These are phyloP conservation scores for Coemansia sp. DNA, from an alignment of 371 early-diverging fungal genomes.

Conservation along the genomic window DNA sequence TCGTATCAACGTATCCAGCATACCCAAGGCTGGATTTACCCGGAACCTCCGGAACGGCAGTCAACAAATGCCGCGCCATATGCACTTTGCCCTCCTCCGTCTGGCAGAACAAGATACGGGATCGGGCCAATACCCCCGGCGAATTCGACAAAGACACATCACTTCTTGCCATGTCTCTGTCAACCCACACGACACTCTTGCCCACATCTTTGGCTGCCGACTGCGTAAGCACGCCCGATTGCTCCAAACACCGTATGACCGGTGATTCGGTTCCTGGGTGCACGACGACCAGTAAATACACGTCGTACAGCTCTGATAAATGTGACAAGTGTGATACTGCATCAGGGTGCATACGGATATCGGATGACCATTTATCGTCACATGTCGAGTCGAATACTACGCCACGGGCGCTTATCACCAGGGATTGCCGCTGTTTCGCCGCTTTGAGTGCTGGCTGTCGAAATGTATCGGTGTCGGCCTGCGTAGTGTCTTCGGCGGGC, in stretches of 20 bases:
- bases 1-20: conserved; percentile 17
- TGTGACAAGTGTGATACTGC: not conserved
- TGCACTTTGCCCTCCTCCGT: conserved; percentile 25
- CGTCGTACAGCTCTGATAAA: not conserved
- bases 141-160: not conserved
- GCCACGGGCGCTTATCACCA: conserved; percentile 14
- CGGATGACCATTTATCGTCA: conserved; percentile 5
- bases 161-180: not conserved
- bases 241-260: not conserved
- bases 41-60: not conserved
- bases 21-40: not conserved
- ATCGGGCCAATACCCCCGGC: conserved; percentile 6
- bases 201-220: not conserved
- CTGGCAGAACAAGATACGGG: conserved; percentile 17
- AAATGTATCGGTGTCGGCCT: not conserved
- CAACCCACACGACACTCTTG: conserved; percentile 14
- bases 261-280: not conserved
- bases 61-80: conserved; percentile 17
- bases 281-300: conserved; percentile 6
- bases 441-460: not conserved
- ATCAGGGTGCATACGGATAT: not conserved
- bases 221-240: not conserved
- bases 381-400: conserved; percentile 1
- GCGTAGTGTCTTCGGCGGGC: not conserved
- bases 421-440: not conserved